These are phyloP conservation scores for Verticillium dahliae DNA, from an alignment of 2,329 filamentous ascomycete genomes.

Conservation along the genomic window DNA sequence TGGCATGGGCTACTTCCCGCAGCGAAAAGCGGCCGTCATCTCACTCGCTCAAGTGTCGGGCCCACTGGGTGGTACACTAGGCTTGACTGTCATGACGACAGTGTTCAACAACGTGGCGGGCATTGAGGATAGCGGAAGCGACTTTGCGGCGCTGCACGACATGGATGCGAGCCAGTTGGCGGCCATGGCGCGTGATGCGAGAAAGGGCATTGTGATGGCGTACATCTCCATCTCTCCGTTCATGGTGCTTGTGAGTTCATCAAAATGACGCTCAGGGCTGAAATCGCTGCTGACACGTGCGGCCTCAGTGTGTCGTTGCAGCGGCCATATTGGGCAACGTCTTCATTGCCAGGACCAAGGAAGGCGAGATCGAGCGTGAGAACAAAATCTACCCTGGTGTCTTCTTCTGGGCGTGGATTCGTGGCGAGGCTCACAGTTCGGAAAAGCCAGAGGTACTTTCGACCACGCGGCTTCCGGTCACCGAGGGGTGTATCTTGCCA, in stretches of 20 bases:
- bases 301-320: conserved; percentile 16
- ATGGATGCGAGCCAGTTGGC: conserved; percentile 26
- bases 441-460: not conserved
- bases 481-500: not conserved
- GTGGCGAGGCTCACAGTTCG: not conserved
- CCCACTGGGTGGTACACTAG: conserved; percentile 59
- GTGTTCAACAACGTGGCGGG: conserved; percentile 57
- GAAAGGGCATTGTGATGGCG: conserved; percentile 56
- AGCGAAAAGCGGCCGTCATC: conserved; percentile 50
- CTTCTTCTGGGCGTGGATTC: conserved; percentile 20
- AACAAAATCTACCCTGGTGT: conserved; percentile 20
- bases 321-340: conserved; percentile 25
- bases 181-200: conserved; percentile 33
- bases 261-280: fast-evolving
- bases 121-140: conserved; percentile 13
- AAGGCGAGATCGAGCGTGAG: conserved; percentile 16
- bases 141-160: conserved; percentile 26
- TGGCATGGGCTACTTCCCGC: conserved; percentile 54
- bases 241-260: conserved; percentile 32
- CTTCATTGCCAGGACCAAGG: conserved; percentile 18
- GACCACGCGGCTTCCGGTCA: not conserved
- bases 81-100: conserved; percentile 60
- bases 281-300: not conserved
- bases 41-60: conserved; percentile 52
- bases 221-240: conserved; percentile 57